These are phyloP conservation scores for Pouteria campechiana DNA, from an alignment of 179 eudicot species.

Conservation along the genomic window DNA sequence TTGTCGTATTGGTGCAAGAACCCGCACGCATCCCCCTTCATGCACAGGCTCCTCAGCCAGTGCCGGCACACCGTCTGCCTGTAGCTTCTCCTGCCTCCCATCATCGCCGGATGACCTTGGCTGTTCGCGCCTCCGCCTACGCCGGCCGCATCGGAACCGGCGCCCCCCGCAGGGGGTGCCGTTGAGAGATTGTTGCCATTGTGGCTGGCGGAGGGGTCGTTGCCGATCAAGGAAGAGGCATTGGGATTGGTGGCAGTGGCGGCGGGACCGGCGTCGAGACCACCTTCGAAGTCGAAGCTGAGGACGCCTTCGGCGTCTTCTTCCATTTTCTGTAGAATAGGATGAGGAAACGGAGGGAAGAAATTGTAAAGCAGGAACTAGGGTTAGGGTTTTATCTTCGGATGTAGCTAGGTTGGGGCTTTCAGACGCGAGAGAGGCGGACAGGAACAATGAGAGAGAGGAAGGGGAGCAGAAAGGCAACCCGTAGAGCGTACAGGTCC, in stretches of 20 bases:
- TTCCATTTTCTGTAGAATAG: too few species aligned
- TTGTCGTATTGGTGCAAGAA: slow-evolving; percentile 91
- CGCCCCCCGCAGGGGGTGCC: slow-evolving; percentile 5
- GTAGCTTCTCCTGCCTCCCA: slow-evolving; percentile 57
- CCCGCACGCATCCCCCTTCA: slow-evolving; percentile 97
- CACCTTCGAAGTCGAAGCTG: slow-evolving; percentile 95
- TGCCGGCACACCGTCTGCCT: slow-evolving; percentile 97
- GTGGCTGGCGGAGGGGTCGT: slow-evolving; percentile 16
- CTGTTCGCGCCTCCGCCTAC: background rate
- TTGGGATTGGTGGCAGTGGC: slow-evolving; percentile 14
- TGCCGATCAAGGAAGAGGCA: slow-evolving; percentile 23
- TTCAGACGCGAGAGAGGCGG: too few species aligned
- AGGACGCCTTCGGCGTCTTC: slow-evolving; percentile 86
- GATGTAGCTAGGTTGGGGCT: too few species aligned
- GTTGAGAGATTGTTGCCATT: slow-evolving; percentile 3
- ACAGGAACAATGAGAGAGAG: too few species aligned
- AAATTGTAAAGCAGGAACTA: too few species aligned
- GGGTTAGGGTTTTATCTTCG: too few species aligned
- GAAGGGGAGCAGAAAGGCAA: too few species aligned
- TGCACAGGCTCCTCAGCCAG: slow-evolving; percentile 95
- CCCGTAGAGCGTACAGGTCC: too few species aligned
- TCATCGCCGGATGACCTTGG: slow-evolving; percentile 4
- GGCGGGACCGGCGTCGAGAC: slow-evolving; percentile 52
- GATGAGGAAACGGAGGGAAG: too few species aligned
- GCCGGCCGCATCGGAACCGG: background rate